Evolutionary conservation across 495 filamentous ascomycete species (phyloP), one percentile per base, ranked within the genome.

Genomic region (Halenospora varia): DNA sequence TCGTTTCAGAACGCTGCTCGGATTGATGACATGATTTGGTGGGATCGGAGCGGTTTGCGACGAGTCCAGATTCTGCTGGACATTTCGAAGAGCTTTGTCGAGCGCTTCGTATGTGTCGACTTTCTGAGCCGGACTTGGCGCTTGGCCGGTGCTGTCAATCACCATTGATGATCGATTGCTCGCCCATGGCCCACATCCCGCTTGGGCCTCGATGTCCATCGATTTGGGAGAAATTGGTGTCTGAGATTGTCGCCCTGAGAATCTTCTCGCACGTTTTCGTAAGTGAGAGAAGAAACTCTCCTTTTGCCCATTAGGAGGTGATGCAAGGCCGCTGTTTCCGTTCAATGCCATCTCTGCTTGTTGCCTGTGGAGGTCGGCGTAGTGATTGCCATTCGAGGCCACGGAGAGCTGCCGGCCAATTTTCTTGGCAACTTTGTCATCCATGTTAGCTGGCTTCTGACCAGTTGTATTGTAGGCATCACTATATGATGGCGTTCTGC

Each of bases 231-330:
- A 88, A 52, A 85, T 79, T 18, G 87, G 84, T 23, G 82, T 80
- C 70, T 93, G 89, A 41, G 63, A 66, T 65, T 93, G 88, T 22
- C 90, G 85, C 29, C 94, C 95, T 26, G 95, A 99, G 23, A 99
- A 83, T 62, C 95, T 81, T 60, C 95, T 84, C 8, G 95, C 95
- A 22, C 92, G 85, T 71, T 99, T 99, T 41, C 95, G 84, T 4
- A 99, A 80, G 64, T 99, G 95, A 8, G 95, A 97, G 71, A 98
- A 97, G 75, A 97, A 97, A 70, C 93, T 88, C 67, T 97, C 94
- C 64, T 93, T 92, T 29, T 89, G 88, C 15, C 76, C 88, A 56
- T 79, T 82, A 8, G 73, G 82, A 23, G 83, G 88, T 57, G 83
- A 88, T 48, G 75, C 79, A 53, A 83, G 71, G 9, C 84, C 84